phyloP scores from a whole-genome alignment of 2,329 filamentous ascomycete species.

The Botrytis porri region DNA sequence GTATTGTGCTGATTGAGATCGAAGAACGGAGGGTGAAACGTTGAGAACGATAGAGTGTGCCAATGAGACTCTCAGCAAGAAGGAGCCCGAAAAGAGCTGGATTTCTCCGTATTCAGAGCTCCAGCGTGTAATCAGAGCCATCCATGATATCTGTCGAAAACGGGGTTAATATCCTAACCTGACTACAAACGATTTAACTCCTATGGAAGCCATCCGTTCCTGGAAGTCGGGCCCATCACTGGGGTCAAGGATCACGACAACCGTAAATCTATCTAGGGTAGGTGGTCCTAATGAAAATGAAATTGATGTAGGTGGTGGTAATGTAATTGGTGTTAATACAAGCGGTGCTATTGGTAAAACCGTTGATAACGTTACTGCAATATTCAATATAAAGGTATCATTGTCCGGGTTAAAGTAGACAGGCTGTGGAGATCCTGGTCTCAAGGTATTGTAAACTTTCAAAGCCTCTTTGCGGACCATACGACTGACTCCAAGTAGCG shows the following conservation, averaged over 20 bases:
- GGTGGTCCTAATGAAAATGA: too few species aligned
- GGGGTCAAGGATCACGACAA: too few species aligned
- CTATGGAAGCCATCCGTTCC: background rate
- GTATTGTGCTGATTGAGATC: background rate
- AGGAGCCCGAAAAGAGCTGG: background rate
- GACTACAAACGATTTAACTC: background rate
- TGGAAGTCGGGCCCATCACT: rapidly evolving
- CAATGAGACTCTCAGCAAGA: background rate
- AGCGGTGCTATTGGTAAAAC: too few species aligned
- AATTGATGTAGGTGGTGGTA: too few species aligned
- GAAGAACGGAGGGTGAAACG: background rate
- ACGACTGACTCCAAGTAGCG: background rate
- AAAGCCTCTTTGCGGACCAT: background rate
- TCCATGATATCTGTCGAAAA: background rate
- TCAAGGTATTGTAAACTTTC: background rate
- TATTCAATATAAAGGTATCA: background rate
- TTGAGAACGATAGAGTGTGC: background rate
- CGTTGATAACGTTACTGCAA: too few species aligned
- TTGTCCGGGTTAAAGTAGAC: background rate
- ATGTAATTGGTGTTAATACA: too few species aligned
- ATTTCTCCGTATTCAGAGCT: background rate
- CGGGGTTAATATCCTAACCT: background rate
- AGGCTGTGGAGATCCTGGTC: background rate
- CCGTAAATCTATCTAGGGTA: too few species aligned
- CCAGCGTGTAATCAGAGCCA: background rate